Evolutionary conservation across 345 rosid genomes (phyloP).

Genomic region (Isatis tinctoria): DNA sequence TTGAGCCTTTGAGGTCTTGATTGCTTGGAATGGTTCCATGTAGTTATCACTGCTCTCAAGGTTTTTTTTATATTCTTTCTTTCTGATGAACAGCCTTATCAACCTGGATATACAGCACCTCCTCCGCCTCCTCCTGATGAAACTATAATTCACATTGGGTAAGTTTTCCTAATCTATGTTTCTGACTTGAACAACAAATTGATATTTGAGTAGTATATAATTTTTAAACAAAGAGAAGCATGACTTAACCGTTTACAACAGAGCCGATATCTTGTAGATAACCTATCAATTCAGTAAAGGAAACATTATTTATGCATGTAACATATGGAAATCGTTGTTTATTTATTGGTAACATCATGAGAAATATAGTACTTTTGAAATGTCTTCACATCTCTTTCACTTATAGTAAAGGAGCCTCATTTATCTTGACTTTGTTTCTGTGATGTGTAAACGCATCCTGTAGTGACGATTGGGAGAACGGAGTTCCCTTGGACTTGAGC

Average conservation of each 20-base stretch:
- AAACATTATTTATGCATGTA: background rate
- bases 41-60: background rate
- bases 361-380: background rate
- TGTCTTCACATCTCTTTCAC: background rate
- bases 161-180: conserved; percentile 24
- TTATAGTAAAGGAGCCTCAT: background rate
- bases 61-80: background rate
- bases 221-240: background rate
- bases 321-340: background rate
- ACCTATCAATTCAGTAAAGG: background rate
- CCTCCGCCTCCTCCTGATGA: conserved; percentile 63
- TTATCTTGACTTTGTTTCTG: conserved; percentile 6
- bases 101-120: conserved; percentile 83
- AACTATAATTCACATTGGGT: conserved; percentile 78
- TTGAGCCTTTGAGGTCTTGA: background rate
- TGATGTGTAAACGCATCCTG: background rate
- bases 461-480: conserved; percentile 83
- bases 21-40: background rate
- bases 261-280: background rate
- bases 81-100: conserved; percentile 53
- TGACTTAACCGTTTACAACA: conserved; percentile 1
- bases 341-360: background rate
- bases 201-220: background rate
- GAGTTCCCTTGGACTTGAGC: conserved; percentile 69
- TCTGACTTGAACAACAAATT: background rate